phyloP scores from a whole-genome alignment of 257 asterid genomes.

The Leonotis leonurus region DNA sequence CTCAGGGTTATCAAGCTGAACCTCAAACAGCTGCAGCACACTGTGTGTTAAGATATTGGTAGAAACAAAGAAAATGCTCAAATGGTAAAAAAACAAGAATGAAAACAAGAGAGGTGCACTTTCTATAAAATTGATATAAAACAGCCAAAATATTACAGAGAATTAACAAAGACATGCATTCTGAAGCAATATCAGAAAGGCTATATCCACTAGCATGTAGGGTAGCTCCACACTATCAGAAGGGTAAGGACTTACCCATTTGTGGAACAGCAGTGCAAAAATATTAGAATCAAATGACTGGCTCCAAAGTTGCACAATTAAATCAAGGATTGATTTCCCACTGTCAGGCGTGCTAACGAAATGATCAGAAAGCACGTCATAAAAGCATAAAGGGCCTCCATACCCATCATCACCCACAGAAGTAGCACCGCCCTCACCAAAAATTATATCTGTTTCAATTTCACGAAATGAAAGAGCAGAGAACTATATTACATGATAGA shows the following conservation, averaged over 20 bases:
- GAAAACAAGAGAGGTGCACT: neutral
- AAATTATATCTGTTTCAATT: slow-evolving; percentile 56
- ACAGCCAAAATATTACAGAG: neutral
- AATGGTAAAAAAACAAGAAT: neutral
- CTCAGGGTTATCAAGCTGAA: slow-evolving; percentile 68
- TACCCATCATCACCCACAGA: slow-evolving; percentile 35
- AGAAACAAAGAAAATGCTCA: slow-evolving; percentile 4
- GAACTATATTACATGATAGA: slow-evolving; percentile 12
- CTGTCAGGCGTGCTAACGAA: slow-evolving; percentile 53
- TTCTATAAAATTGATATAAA: slow-evolving; percentile 5
- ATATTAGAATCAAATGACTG: slow-evolving; percentile 86
- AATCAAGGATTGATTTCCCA: slow-evolving; percentile 47
- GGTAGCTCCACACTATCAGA: neutral
- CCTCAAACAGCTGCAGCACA: slow-evolving; percentile 70
- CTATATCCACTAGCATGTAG: neutral
- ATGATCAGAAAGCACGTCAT: slow-evolving; percentile 71
- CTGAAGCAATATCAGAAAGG: slow-evolving; percentile 20
- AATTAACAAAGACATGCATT: neutral
- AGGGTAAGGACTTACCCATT: slow-evolving; percentile 62
- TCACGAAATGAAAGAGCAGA: slow-evolving; percentile 14
- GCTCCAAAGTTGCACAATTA: slow-evolving; percentile 84
- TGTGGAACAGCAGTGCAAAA: slow-evolving; percentile 75
- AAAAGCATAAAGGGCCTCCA: slow-evolving; percentile 72
- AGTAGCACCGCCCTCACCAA: slow-evolving; percentile 51
- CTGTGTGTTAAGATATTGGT: neutral